Evolutionary conservation across 2,329 filamentous ascomycete species (phyloP).

Genomic region (Nemania abortiva): DNA sequence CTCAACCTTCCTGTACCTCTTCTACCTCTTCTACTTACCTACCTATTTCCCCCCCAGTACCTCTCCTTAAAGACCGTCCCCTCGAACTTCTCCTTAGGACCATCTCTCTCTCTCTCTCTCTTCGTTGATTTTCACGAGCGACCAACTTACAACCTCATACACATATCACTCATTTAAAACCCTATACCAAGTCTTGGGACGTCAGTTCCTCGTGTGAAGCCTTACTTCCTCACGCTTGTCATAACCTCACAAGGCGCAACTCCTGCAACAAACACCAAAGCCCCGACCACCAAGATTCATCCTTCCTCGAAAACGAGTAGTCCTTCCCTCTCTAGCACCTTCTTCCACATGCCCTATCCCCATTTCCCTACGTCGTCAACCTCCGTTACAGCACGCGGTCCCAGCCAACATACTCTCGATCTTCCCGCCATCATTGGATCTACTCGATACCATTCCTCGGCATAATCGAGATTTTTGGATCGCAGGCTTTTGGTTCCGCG

Average conservation of each 20-base stretch:
- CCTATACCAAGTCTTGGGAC: background rate
- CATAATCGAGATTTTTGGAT: constrained; percentile 44
- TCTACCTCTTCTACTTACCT: background rate
- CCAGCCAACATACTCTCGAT: constrained; percentile 28
- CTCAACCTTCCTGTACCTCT: background rate
- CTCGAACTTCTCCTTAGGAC: background rate
- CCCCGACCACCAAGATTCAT: background rate
- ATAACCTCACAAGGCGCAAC: constrained; percentile 17
- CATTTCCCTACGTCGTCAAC: constrained; percentile 2
- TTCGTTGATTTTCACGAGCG: background rate
- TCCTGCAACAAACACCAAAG: constrained; percentile 19
- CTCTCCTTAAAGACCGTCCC: background rate
- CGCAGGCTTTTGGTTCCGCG: constrained; percentile 39
- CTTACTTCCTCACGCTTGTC: constrained; percentile 17
- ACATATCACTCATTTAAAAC: background rate
- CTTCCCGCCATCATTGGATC: constrained; percentile 34
- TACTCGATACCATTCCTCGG: constrained; percentile 35
- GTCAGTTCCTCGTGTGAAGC: constrained; percentile 9
- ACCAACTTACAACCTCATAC: constrained; percentile 1
- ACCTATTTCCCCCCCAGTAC: background rate
- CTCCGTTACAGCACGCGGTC: constrained; percentile 13
- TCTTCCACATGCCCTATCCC: constrained; percentile 20
- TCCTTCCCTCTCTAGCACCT: constrained; percentile 21
- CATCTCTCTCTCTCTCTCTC: background rate
- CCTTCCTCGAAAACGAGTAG: constrained; percentile 22